Conservation (phyloP, 208 protist species). For the Crithidia sp. region DNA sequence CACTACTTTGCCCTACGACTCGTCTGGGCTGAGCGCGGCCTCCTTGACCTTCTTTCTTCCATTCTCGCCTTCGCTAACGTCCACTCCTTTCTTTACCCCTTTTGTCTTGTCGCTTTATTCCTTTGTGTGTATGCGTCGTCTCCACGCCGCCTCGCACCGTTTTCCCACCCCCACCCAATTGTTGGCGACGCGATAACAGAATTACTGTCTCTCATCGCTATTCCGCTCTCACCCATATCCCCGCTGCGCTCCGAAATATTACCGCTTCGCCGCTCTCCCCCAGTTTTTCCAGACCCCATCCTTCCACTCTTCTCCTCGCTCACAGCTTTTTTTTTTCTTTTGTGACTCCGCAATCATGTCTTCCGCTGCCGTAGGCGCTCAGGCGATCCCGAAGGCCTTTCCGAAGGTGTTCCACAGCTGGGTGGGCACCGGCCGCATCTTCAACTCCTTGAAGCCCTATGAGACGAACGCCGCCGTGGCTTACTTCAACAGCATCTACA, state of each 20-base stretch:
- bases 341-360: slow-evolving; percentile 41
- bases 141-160: too few species aligned
- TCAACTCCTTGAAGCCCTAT: slow-evolving; percentile 78
- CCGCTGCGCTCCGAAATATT: too few species aligned
- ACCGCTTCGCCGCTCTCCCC: not conserved
- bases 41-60: too few species aligned
- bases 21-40: too few species aligned
- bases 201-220: too few species aligned
- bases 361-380: slow-evolving; percentile 29
- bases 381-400: slow-evolving; percentile 80
- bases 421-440: slow-evolving; percentile 75
- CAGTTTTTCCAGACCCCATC: not conserved
- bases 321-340: slow-evolving; percentile 1
- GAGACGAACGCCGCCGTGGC: slow-evolving; percentile 71
- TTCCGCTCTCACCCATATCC: too few species aligned
- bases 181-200: too few species aligned
- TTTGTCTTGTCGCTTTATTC: slow-evolving; percentile 1
- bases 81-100: not conserved
- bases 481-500: slow-evolving; percentile 90
- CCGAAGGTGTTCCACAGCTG: slow-evolving; percentile 78
- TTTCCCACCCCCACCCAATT: too few species aligned
- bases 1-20: too few species aligned
- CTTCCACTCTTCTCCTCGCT: slow-evolving; percentile 1
- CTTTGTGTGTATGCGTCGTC: not conserved
- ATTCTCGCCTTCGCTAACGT: too few species aligned